A percentile compares a stretch with the other conserved stretches of the same genome.
Evolutionary conservation across 2,329 filamentous ascomycete species (phyloP).

Genomic region (Cyclaneusma minus): DNA sequence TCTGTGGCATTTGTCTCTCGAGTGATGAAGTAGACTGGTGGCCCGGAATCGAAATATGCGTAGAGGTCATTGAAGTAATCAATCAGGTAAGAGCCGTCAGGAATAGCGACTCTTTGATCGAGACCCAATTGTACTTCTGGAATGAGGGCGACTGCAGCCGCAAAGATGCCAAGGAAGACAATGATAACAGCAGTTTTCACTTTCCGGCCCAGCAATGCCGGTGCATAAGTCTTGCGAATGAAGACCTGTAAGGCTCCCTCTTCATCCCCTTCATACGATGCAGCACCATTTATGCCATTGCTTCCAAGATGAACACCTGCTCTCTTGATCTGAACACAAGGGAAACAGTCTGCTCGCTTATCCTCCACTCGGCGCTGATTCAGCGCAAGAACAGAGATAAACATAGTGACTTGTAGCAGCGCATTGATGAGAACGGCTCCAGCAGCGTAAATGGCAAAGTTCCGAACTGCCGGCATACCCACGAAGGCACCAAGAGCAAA

Average conservation of each 20-base stretch:
- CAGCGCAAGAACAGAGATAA: conserved; percentile 76
- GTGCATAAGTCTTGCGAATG: conserved; percentile 82
- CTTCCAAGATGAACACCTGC: conserved; percentile 53
- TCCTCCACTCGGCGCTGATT: conserved; percentile 88
- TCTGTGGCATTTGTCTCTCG: conserved; percentile 65
- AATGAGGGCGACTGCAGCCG: conserved; percentile 69
- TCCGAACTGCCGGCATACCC: conserved; percentile 93
- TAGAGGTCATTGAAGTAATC: conserved; percentile 95
- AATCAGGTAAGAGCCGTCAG: conserved; percentile 86
- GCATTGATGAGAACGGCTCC: conserved; percentile 96
- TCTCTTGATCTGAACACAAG: conserved; percentile 68
- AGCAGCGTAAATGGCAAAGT: conserved; percentile 92
- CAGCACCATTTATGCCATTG: conserved; percentile 21
- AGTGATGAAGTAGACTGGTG: conserved; percentile 92
- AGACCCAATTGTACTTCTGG: conserved; percentile 76
- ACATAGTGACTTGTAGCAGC: conserved; percentile 92
- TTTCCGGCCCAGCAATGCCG: conserved; percentile 62
- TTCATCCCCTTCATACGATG: conserved; percentile 37
- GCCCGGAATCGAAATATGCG: conserved; percentile 77
- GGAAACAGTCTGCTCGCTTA: conserved; percentile 79
- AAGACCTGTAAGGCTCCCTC: conserved; percentile 75
- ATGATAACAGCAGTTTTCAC: conserved; percentile 63
- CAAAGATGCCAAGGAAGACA: conserved; percentile 76
- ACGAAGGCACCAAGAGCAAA: conserved; percentile 89
- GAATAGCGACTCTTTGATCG: conserved; percentile 88